Evolutionary conservation across 495 filamentous ascomycete species (phyloP), one percentile per base, ranked within the genome.

Genomic region (Pseudomonodictys pantanalensis): DNA sequence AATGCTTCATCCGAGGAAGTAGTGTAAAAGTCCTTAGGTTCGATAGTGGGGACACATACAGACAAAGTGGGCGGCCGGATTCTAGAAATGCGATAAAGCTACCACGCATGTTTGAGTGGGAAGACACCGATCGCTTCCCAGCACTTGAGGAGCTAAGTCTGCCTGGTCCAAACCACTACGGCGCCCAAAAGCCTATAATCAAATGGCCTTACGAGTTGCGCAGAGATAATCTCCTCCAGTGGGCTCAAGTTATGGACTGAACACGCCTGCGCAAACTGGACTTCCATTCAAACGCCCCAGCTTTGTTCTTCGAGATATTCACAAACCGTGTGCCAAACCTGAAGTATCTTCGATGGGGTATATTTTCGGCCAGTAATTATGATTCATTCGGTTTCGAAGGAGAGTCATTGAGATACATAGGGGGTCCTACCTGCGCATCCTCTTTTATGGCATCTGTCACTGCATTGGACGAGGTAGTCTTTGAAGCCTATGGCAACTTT

Each of bases 51-150:
- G 41, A 44, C 22, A 15, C 18, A 44, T 44, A 10, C 22, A 20
- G 41, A 44, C 41, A 10, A 44, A 7, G 18, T 7, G 11, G 41
- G 11, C 41, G 22, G 41, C n/a, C n/a, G n/a, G n/a, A n/a, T n/a
- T n/a, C n/a, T n/a, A n/a, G n/a, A n/a, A 44, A 44, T 18, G 41
- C 22, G 41, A 44, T 18, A 44, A 18, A 18, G 6, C 11, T 18
- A 20, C 18, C 41, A 20, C 41, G 12, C 41, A 44, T 15, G 11
- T 44, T 44, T 18, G 8, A 44, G 22, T 44, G 41, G 18, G 18
- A 44, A 20, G 41, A 44, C 41, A 44, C 41, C 22, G 18, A 44
- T 44, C 41, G 41, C 41, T 44, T 44, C 41, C 41, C 41, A 10
- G 41, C 41, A 15, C 41, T 44, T 8, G 41, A 44, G 22, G 41